Percentiles rank a stretch among this genome's conserved stretches.
Evolutionary conservation across 371 early-diverging fungal genomes (phyloP).

Genomic region (Apophysomyces sp.): DNA sequence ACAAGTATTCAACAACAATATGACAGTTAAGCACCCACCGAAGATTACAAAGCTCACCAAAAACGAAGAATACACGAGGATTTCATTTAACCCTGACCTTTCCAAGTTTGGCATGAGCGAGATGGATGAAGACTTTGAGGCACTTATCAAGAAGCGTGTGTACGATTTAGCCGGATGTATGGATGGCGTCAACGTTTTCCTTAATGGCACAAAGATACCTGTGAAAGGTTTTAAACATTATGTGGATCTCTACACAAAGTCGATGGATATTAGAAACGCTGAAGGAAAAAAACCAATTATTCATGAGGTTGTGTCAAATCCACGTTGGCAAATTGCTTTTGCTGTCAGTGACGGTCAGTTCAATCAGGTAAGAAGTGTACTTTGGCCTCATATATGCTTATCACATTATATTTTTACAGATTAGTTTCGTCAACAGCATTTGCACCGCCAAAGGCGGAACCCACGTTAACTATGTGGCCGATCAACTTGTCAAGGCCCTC

Average conservation of each 20-base stretch:
- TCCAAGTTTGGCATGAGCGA: slow-evolving; percentile 88
- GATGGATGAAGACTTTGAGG: slow-evolving; percentile 89
- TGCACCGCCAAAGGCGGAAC: slow-evolving; percentile 98
- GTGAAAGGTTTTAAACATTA: slow-evolving; percentile 95
- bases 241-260: slow-evolving; percentile 78
- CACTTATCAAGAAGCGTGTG: slow-evolving; percentile 94
- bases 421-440: slow-evolving; percentile 98
- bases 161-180: slow-evolving; percentile 98
- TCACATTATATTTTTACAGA: slow-evolving; percentile 25
- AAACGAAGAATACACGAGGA: slow-evolving; percentile 83
- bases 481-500: slow-evolving; percentile 85
- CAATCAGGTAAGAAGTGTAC: slow-evolving; percentile 69
- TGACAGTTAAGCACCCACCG: slow-evolving; percentile 78
- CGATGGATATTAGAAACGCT: slow-evolving; percentile 34
- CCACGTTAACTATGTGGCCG: slow-evolving; percentile 90
- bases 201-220: slow-evolving; percentile 88
- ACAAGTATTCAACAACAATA: slow-evolving; percentile 90
- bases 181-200: slow-evolving; percentile 85
- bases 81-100: slow-evolving; percentile 98
- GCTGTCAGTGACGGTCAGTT: slow-evolving; percentile 96
- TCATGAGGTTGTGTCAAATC: slow-evolving; percentile 39
- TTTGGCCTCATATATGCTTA: neutral
- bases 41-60: slow-evolving; percentile 62
- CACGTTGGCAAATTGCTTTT: slow-evolving; percentile 98
- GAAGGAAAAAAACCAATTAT: slow-evolving; percentile 41